Percentiles rank a stretch among this genome's conserved stretches.
Conservation (phyloP, 2,329 filamentous ascomycete genomes). For the Claviceps purpurea region DNA sequence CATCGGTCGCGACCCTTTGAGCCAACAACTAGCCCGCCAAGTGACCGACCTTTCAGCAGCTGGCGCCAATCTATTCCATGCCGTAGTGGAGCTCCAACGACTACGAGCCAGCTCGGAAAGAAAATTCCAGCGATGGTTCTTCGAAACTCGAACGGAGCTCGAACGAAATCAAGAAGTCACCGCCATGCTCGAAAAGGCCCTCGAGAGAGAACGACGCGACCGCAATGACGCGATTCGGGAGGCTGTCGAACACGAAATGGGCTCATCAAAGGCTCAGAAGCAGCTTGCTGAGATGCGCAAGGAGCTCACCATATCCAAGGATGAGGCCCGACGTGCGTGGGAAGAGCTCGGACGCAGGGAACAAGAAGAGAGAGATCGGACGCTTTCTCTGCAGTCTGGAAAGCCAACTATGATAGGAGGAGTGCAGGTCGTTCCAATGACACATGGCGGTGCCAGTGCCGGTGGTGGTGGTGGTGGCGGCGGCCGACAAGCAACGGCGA, state of each 20-base stretch:
- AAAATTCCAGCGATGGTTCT: constrained; percentile 98
- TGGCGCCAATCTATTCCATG: constrained; percentile 93
- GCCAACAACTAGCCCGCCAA: constrained; percentile 79
- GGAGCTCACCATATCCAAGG: constrained; percentile 87
- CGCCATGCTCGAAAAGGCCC: constrained; percentile 59
- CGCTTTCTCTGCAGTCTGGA: constrained; percentile 71
- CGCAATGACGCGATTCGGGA: constrained; percentile 54
- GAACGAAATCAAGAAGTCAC: constrained; percentile 75
- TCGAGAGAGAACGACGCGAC: constrained; percentile 62
- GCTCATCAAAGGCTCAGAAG: constrained; percentile 64
- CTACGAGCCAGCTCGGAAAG: constrained; percentile 88
- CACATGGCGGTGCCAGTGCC: constrained; percentile 20
- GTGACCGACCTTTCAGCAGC: constrained; percentile 96
- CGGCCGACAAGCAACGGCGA: constrained; percentile 36
- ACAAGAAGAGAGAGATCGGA: constrained; percentile 82
- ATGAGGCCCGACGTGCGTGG: constrained; percentile 91
- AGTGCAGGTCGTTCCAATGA: constrained; percentile 91
- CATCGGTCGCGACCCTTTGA: constrained; percentile 67
- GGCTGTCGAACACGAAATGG: constrained; percentile 52
- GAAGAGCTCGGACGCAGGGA: constrained; percentile 89
- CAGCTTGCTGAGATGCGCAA: constrained; percentile 82
- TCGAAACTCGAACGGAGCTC: constrained; percentile 79
- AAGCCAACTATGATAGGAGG: constrained; percentile 82
- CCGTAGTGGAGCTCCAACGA: constrained; percentile 88
- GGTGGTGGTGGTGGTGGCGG: constrained; percentile 47